phyloP scores from a whole-genome alignment of 2,329 filamentous ascomycete species.

The Cladosporium halotolerans region DNA sequence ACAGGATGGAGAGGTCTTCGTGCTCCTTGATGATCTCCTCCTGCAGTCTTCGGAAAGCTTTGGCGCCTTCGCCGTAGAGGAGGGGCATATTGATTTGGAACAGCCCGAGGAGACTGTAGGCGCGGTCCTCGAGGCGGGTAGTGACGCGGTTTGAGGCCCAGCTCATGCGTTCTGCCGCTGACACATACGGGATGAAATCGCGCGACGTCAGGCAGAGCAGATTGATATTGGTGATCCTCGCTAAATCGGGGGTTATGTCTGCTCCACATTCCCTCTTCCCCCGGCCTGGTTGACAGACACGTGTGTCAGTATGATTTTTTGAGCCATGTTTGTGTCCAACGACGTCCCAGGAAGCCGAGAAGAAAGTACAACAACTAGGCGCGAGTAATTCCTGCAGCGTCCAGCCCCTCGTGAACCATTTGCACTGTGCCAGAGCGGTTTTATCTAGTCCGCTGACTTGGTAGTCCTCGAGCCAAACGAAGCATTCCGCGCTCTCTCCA shows the following conservation, averaged over 20 bases:
- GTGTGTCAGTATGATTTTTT: too few species aligned
- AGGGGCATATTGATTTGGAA: conserved; percentile 41
- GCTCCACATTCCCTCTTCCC: too few species aligned
- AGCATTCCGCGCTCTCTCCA: not conserved
- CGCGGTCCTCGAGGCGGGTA: conserved; percentile 33
- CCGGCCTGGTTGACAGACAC: too few species aligned
- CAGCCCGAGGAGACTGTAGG: conserved; percentile 40
- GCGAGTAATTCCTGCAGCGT: conserved; percentile 23
- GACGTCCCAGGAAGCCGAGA: conserved; percentile 16
- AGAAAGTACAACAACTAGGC: conserved; percentile 14
- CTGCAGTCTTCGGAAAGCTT: conserved; percentile 10
- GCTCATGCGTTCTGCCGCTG: conserved; percentile 9
- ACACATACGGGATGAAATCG: not conserved
- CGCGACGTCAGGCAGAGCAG: too few species aligned
- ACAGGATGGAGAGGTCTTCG: conserved; percentile 4
- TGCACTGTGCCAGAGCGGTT: not conserved
- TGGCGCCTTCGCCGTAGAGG: conserved; percentile 32
- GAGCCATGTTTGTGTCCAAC: conserved; percentile 18
- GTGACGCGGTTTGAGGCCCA: conserved; percentile 9
- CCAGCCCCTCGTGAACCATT: conserved; percentile 21
- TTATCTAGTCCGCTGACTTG: not conserved
- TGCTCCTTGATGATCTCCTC: conserved; percentile 7
- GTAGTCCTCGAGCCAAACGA: not conserved
- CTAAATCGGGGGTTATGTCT: too few species aligned
- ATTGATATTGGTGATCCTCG: too few species aligned